Evolutionary conservation across 441 rosid species (phyloP), one percentile per base, ranked within the genome.

Genomic region (Pelargonium fulgidum): DNA sequence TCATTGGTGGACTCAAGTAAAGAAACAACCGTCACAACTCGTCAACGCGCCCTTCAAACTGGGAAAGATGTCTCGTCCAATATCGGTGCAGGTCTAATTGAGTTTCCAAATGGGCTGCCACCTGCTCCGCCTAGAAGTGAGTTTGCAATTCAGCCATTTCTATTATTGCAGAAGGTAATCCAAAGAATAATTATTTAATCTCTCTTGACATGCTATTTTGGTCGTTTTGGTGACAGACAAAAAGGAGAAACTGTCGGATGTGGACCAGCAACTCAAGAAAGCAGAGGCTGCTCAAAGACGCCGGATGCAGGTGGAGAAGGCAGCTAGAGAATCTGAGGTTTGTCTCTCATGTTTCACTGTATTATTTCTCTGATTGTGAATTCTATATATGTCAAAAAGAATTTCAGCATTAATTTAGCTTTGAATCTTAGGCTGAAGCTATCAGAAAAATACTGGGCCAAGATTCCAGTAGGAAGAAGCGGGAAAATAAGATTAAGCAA

Each of bases 241-340:
- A 81, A 89, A 85, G 83, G 97, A 90, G 79, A 83, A 81, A 78
- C 97, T 94, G 70, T 17, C 97, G 17, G 97, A 87, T 42, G 76
- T 82, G 48, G 98, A 94, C 76, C 91, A 81, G 82, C 98, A 90
- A 77, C 66, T 87, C 47, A 91, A 91, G 85, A 94, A 90, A 76
- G 77, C 89, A 0, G 99, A 94, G 83, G 97, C 96, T 68, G 97
- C 94, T 48, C 93, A 94, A 82, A 87, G 89, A 73, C 89, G 99
- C 12, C 85, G 90, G 76, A 63, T 87, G 80, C 99, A 92, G 83
- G 85, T 83, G 74, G 96, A 92, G 78, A 94, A 94, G 82, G 96
- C 96, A 75, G 89, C 86, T 68, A 82, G 85, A 78, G 98, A 88
- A 73, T 78, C 91, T 48, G 92, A 90, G 98, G 99, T 92, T 76